Percentiles rank a stretch among this genome's conserved stretches.
These are phyloP conservation scores for Solanum medicagineum DNA, from an alignment of 257 asterid species.

Conservation along the genomic window DNA sequence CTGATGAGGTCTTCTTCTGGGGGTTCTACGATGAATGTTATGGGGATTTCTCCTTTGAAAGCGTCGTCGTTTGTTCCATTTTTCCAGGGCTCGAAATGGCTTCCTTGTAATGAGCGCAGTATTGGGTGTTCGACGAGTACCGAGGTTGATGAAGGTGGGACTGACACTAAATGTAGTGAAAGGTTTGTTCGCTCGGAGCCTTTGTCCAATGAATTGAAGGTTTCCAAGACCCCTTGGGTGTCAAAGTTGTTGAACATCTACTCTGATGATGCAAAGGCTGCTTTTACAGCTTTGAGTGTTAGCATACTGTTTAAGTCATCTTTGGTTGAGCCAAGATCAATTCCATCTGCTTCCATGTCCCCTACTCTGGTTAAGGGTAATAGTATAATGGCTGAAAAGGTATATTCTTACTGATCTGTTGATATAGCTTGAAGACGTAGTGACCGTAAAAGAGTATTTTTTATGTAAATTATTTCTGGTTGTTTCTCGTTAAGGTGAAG, in stretches of 20 bases:
- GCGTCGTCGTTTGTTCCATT: slow-evolving; percentile 41
- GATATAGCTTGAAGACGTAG: background rate
- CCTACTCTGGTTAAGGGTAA: slow-evolving; percentile 93
- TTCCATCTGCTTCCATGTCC: slow-evolving; percentile 80
- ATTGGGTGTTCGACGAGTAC: slow-evolving; percentile 2
- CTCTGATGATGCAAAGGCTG: slow-evolving; percentile 89
- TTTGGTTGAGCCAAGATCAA: slow-evolving; percentile 93
- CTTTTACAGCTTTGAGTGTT: slow-evolving; percentile 73
- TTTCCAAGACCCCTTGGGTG: slow-evolving; percentile 36
- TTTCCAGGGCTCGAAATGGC: slow-evolving; percentile 58
- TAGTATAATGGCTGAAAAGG: slow-evolving; percentile 86
- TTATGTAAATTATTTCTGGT: too few relatives aligned
- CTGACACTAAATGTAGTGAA: slow-evolving; percentile 2
- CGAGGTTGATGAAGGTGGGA: slow-evolving; percentile 56
- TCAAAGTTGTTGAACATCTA: slow-evolving; percentile 42
- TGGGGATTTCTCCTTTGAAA: slow-evolving; percentile 56
- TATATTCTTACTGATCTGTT: slow-evolving; percentile 1
- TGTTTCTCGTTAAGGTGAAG: too few relatives aligned
- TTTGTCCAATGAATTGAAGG: slow-evolving; percentile 16
- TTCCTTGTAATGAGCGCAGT: slow-evolving; percentile 52
- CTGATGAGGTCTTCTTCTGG: slow-evolving; percentile 40
- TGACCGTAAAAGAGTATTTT: too few relatives aligned
- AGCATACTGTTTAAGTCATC: slow-evolving; percentile 63
- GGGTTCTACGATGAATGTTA: slow-evolving; percentile 11
- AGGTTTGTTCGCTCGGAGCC: slow-evolving; percentile 21